phyloP scores from a whole-genome alignment of 2,329 filamentous ascomycete species.

The Microdochium trichocladiopsis region DNA sequence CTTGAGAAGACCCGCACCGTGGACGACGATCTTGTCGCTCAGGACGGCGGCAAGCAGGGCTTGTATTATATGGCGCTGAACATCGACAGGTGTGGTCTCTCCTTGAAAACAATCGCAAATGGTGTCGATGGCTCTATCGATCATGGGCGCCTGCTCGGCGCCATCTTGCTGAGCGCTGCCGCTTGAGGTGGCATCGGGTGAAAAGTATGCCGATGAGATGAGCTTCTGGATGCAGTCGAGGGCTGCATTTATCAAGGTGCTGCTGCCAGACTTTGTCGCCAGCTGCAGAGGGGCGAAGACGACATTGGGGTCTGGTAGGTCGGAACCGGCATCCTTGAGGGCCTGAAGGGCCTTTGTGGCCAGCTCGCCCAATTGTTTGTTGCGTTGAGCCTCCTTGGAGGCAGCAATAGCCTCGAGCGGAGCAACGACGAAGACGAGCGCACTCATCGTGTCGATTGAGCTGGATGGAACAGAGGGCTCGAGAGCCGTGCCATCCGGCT shows the following conservation, averaged over 20 bases:
- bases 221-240: conserved; percentile 98
- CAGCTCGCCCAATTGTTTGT: conserved; percentile 75
- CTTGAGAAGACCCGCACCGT: conserved; percentile 91
- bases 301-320: conserved; percentile 81
- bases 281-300: conserved; percentile 88
- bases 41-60: conserved; percentile 90
- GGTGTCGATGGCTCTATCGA: conserved; percentile 95
- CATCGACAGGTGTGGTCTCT: conserved; percentile 83
- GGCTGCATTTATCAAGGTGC: conserved; percentile 79
- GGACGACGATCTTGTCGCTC: conserved; percentile 98
- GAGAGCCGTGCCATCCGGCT: not conserved
- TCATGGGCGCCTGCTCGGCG: conserved; percentile 60
- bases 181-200: conserved; percentile 49
- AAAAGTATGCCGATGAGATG: conserved; percentile 98
- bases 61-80: conserved; percentile 97
- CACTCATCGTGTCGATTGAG: conserved; percentile 64
- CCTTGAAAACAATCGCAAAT: conserved; percentile 99
- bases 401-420: conserved; percentile 86
- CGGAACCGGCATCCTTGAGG: conserved; percentile 76
- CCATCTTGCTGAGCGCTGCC: conserved; percentile 35
- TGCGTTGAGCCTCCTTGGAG: conserved; percentile 85
- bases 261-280: conserved; percentile 79
- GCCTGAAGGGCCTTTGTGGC: conserved; percentile 75
- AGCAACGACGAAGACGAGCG: conserved; percentile 90
- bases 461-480: conserved; percentile 8